Percentiles rank a stretch among this genome's conserved stretches.
These are phyloP conservation scores for Penicillium sp. DNA, from an alignment of 2,329 filamentous ascomycete genomes.

Conservation along the genomic window DNA sequence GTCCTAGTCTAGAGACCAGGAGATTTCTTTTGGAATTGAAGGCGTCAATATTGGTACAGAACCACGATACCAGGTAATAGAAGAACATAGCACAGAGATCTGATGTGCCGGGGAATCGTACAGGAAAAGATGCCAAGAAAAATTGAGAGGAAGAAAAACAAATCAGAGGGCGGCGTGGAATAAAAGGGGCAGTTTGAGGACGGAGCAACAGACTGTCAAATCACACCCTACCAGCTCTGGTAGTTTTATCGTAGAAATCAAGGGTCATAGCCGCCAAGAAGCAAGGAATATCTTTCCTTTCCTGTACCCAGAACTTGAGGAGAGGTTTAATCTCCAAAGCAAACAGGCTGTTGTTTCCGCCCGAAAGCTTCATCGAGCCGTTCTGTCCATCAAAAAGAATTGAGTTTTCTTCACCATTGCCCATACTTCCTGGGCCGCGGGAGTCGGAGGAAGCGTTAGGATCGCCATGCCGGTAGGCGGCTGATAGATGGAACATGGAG, in stretches of 20 bases:
- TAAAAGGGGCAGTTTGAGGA: not conserved
- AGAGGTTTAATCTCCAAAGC: slow-evolving; percentile 78
- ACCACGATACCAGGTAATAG: not conserved
- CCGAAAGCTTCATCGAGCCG: slow-evolving; percentile 96
- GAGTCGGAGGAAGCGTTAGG: slow-evolving; percentile 60
- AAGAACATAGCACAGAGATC: slow-evolving; percentile 24
- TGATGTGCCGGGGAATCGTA: slow-evolving; percentile 31
- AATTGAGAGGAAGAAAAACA: not conserved
- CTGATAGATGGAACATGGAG: slow-evolving; percentile 73
- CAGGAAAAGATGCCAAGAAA: slow-evolving; percentile 11
- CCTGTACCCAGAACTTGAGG: slow-evolving; percentile 94
- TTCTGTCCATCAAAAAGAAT: slow-evolving; percentile 87
- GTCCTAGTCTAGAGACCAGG: too few relatives aligned
- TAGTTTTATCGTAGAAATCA: slow-evolving; percentile 77
- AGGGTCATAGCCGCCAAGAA: slow-evolving; percentile 87
- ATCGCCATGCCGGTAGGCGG: slow-evolving; percentile 44
- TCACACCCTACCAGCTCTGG: slow-evolving; percentile 40
- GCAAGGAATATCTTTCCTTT: slow-evolving; percentile 87
- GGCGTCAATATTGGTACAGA: too few relatives aligned
- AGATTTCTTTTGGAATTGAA: too few relatives aligned
- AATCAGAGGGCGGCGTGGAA: not conserved
- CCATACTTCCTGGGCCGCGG: slow-evolving; percentile 43
- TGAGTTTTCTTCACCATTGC: slow-evolving; percentile 52
- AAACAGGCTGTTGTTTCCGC: slow-evolving; percentile 82
- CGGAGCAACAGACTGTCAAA: not conserved